Base-by-base conservation (phyloP, 228 moss, liverwort and hornwort genomes). In the Sphagnum magellanicum region DNA sequence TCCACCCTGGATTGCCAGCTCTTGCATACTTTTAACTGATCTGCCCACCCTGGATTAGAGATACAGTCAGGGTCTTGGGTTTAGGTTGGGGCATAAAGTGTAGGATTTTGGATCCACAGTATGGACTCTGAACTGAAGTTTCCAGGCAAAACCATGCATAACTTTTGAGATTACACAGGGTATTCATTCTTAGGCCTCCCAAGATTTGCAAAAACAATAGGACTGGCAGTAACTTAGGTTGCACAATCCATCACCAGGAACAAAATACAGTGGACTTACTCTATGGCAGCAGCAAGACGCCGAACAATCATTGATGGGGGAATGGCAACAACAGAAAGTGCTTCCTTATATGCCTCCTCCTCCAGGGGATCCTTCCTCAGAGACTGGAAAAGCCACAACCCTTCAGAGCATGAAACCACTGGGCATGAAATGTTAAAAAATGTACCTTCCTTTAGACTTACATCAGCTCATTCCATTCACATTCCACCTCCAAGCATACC, bases 301-400 rank as follows among this genome's bases (percentile, higher is more conserved):
- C 96, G 84, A 64, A 96, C 87, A 77, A 89, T 81, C 67, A 82
- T 88, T 10, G 96, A 92, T 47, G 92, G 92, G 65, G 92, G 92
- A 68, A 96, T 89, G 50, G 89, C 75, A 67, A 91, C 81, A 11
- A 92, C 86, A 71, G 92, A 84, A 67, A 92, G 89, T 52, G 96
- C 96, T 75, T 84, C 86, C 72, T 91, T 92, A 79, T 92, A 96
- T 51, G 92, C 92, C 68, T 89, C 96, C 76, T 96, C 92, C 67
- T 96, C 96, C 46, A 77, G 58, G 47, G 92, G 90, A 76, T 96
- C 96, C 73, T 96, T 96, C 79, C 90, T 85, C 17, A 90, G 89
- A 66, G 91, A 91, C 91, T 91, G 81, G 66, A 72, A 65, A 52
- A 70, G 48, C 15, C 12, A 50, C 46, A 12, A 50, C 8, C 50